These are phyloP conservation scores for Ganoderma leucocontextum DNA, from an alignment of 1,284 basidiomycete genomes.

Conservation along the genomic window DNA sequence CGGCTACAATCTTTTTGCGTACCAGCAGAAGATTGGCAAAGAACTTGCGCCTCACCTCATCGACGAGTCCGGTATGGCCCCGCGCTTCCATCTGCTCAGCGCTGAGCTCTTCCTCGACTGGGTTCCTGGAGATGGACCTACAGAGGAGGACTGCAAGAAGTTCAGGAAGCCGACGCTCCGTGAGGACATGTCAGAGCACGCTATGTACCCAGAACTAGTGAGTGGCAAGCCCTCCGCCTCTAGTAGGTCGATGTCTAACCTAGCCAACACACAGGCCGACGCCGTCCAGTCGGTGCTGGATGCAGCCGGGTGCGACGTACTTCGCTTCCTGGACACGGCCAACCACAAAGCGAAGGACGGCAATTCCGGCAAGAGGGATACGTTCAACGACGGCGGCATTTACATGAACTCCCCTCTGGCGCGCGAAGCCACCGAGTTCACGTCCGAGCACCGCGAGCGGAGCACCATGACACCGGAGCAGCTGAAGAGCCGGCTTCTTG, in stretches of 20 bases:
- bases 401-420: neutral
- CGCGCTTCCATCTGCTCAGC: neutral
- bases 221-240: neutral
- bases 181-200: neutral
- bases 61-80: neutral
- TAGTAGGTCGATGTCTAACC: neutral
- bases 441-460: neutral
- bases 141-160: neutral
- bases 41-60: neutral
- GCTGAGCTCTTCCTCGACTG: neutral
- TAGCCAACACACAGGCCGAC: neutral
- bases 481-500: neutral
- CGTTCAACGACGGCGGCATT: slow-evolving; percentile 5
- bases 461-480: neutral
- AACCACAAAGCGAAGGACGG: slow-evolving; percentile 5
- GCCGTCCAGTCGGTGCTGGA: neutral
- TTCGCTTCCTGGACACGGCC: neutral
- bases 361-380: neutral
- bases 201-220: neutral
- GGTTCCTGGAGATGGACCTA: neutral
- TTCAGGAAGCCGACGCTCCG: neutral
- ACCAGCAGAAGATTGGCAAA: neutral
- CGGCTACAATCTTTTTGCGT: neutral
- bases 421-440: neutral
- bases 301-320: neutral